These are phyloP conservation scores for Extremus antarcticus DNA, from an alignment of 495 filamentous ascomycete species.

Conservation along the genomic window DNA sequence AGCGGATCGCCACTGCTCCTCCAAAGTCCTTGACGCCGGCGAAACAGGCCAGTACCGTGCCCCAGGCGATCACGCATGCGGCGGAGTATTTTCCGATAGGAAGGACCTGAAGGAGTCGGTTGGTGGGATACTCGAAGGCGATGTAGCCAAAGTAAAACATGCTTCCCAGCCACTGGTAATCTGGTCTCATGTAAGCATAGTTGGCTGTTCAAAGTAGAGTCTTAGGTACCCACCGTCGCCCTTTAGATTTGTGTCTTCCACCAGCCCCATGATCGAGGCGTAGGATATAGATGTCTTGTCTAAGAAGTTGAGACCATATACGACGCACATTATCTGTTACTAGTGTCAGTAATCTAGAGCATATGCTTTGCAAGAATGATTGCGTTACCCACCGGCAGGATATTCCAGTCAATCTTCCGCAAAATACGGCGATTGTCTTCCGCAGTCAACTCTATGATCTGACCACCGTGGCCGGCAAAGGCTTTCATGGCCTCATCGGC, in stretches of 20 bases:
- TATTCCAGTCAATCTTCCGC: slow-evolving; percentile 31
- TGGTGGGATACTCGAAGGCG: slow-evolving; percentile 44
- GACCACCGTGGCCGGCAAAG: slow-evolving; percentile 38
- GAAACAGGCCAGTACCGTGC: slow-evolving; percentile 33
- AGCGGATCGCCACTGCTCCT: slow-evolving; percentile 34
- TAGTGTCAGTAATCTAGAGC: no score
- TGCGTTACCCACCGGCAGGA: slow-evolving; percentile 27
- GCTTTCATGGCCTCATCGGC: slow-evolving; percentile 52
- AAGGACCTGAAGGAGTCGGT: slow-evolving; percentile 48
- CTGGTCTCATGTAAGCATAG: slow-evolving; percentile 1
- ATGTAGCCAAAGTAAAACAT: slow-evolving; percentile 19
- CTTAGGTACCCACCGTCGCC: slow-evolving; percentile 16
- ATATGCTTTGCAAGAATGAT: not conserved
- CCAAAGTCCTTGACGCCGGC: slow-evolving; percentile 32
- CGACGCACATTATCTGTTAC: slow-evolving; percentile 14
- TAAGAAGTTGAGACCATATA: slow-evolving; percentile 33
- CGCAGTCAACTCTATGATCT: slow-evolving; percentile 42
- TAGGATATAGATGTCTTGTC: slow-evolving; percentile 49
- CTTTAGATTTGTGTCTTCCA: slow-evolving; percentile 33
- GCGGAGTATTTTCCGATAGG: slow-evolving; percentile 40
- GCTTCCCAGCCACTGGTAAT: slow-evolving; percentile 42
- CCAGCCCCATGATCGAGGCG: slow-evolving; percentile 40
- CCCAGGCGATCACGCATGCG: slow-evolving; percentile 36
- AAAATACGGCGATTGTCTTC: slow-evolving; percentile 39
- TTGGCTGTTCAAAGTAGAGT: not conserved